A percentile compares a stretch with the other conserved stretches of the same genome.
phyloP scores from a whole-genome alignment of 2,329 filamentous ascomycete species.

The Escovopsis sp. region DNA sequence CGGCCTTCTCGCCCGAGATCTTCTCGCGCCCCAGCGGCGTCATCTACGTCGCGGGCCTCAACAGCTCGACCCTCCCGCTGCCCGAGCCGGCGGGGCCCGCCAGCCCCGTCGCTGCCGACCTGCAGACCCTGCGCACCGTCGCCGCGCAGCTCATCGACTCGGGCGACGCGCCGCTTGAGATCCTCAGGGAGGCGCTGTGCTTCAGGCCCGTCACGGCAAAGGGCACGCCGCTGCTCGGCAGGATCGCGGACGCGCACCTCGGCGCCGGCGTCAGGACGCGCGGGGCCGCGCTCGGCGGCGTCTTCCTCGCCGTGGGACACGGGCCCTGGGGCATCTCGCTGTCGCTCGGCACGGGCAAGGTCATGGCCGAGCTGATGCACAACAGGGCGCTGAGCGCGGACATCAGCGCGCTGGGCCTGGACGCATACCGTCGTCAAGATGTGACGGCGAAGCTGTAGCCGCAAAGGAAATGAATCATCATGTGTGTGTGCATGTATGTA shows the following conservation, averaged over 20 bases:
- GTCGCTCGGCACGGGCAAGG: conserved; percentile 52
- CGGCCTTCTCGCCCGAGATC: conserved; percentile 53
- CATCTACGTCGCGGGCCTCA: conserved; percentile 61
- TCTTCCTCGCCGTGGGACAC: conserved; percentile 59
- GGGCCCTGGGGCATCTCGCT: conserved; percentile 61
- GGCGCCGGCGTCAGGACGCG: conserved; percentile 31
- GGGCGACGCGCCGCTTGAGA: conserved; percentile 35
- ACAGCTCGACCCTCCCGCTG: conserved; percentile 43
- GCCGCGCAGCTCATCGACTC: conserved; percentile 33
- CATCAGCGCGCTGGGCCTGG: conserved; percentile 22
- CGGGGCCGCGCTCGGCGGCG: conserved; percentile 37
- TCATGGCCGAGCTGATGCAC: conserved; percentile 56
- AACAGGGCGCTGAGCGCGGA: conserved; percentile 43
- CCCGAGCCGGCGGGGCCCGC: conserved; percentile 26
- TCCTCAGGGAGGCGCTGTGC: conserved; percentile 52
- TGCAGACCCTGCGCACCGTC: conserved; percentile 32
- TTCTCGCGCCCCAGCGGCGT: conserved; percentile 53
- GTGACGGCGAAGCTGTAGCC: background rate
- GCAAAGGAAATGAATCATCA: no score
- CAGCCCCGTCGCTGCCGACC: conserved; percentile 11
- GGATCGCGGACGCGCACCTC: conserved; percentile 41
- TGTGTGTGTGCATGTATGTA: no score
- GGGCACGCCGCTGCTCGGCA: conserved; percentile 48
- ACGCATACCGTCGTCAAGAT: no score
- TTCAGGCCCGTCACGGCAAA: conserved; percentile 55